These are phyloP conservation scores for Scenedesmus sp. DNA, from an alignment of 163 green algal species.

Conservation along the genomic window DNA sequence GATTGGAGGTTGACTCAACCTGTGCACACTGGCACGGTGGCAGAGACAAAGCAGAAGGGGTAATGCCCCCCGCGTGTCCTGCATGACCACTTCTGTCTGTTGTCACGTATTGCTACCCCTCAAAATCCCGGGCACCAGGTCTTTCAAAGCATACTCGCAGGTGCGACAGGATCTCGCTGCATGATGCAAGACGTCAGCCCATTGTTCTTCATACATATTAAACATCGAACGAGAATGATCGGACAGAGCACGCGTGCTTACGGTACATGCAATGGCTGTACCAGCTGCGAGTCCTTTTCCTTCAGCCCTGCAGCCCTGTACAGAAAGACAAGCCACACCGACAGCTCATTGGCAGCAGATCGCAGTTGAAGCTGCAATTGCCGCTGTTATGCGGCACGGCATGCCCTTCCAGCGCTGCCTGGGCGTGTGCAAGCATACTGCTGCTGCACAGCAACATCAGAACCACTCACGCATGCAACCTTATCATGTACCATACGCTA, in stretches of 20 bases:
- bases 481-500: no score
- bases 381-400: background rate
- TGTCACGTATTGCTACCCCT: background rate
- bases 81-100: background rate
- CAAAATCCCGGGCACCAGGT: background rate
- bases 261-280: background rate
- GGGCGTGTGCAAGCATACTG: background rate
- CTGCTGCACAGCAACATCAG: background rate
- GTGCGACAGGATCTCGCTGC: background rate
- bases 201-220: background rate
- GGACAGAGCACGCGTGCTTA: background rate
- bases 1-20: slow-evolving; percentile 1
- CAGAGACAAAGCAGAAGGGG: background rate
- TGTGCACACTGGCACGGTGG: background rate
- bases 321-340: background rate
- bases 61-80: background rate
- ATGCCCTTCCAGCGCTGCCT: background rate
- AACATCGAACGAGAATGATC: background rate
- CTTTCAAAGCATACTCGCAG: background rate
- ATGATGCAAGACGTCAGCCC: background rate
- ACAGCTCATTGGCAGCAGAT: background rate
- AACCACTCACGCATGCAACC: no score
- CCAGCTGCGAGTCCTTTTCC: background rate
- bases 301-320: background rate
- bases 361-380: background rate